These are phyloP conservation scores for Taphrina confusa DNA, from an alignment of 1,139 yeast genomes.

Conservation along the genomic window DNA sequence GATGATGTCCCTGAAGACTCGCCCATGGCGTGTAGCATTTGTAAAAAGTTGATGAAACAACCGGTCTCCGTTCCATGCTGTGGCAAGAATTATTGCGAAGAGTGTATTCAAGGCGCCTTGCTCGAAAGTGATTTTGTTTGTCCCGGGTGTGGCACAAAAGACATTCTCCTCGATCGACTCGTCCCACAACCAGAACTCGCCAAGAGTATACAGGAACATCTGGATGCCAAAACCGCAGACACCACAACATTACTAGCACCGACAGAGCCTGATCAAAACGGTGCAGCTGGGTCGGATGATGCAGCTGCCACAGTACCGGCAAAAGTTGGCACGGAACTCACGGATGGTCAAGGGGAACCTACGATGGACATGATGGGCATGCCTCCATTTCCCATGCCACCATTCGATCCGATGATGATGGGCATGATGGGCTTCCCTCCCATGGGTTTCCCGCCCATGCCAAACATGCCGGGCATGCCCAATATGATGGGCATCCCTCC, in stretches of 20 bases:
- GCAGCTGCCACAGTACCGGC: neutral
- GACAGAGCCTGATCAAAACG: neutral
- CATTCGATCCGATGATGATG: constrained; percentile 40
- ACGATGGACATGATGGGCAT: constrained; percentile 19
- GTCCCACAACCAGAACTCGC: constrained; percentile 3
- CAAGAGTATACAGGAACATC: neutral
- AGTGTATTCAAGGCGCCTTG: constrained; percentile 67
- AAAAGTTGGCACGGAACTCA: neutral
- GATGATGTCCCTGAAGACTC: constrained; percentile 60
- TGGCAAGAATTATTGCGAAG: constrained; percentile 58
- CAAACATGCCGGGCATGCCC: constrained; percentile 40
- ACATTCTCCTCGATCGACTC: constrained; percentile 63
- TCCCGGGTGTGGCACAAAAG: constrained; percentile 78
- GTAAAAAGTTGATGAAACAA: constrained; percentile 60
- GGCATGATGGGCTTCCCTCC: constrained; percentile 23
- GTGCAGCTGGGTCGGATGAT: neutral
- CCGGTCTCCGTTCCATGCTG: constrained; percentile 94
- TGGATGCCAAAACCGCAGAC: neutral
- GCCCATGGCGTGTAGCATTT: constrained; percentile 63
- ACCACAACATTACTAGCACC: no score
- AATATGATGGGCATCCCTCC: no score
- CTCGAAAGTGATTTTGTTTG: constrained; percentile 86
- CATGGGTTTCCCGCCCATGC: constrained; percentile 22
- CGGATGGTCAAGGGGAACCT: neutral
- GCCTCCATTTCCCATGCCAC: constrained; percentile 41